Conservation (phyloP, 306 rosid species). For the Hylodesmum podocarpum region DNA sequence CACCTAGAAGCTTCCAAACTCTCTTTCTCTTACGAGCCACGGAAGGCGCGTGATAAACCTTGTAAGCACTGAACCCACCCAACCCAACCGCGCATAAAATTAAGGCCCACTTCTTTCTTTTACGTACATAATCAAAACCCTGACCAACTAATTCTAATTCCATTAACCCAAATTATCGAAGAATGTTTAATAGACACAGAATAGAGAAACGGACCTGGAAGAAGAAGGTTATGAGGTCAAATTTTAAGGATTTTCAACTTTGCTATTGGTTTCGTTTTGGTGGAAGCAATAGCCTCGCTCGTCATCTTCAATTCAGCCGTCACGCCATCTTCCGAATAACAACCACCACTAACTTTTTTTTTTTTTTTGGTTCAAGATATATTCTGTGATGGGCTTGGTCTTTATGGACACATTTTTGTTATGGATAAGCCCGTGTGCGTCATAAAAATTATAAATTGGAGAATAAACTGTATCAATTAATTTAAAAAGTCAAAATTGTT, state of each 20-base stretch:
- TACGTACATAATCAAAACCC: constrained; percentile 48
- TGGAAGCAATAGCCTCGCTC: constrained; percentile 17
- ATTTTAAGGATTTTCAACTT: not conserved
- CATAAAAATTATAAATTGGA: not conserved
- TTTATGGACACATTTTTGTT: not conserved
- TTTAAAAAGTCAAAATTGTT: not conserved
- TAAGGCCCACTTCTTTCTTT: constrained; percentile 56
- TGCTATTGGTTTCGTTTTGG: not conserved
- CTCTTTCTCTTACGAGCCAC: constrained; percentile 54
- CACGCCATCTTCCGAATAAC: not conserved
- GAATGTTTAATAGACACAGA: not conserved
- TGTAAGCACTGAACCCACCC: constrained; percentile 54
- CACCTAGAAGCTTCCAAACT: constrained; percentile 49
- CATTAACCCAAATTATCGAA: constrained; percentile 38
- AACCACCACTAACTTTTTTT: not conserved
- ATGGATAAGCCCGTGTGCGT: not conserved
- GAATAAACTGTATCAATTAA: not conserved
- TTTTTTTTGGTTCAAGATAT: not conserved
- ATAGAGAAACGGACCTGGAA: not conserved
- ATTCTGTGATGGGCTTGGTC: not conserved
- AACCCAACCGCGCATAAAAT: constrained; percentile 57
- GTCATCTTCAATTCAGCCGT: constrained; percentile 18
- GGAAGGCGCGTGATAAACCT: constrained; percentile 57
- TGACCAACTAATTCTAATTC: constrained; percentile 44
- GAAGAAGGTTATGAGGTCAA: constrained; percentile 12